Evolutionary conservation across 2,329 filamentous ascomycete genomes (phyloP), one percentile per base, ranked within the genome.

Genomic region (Microcyclospora pomicola): DNA sequence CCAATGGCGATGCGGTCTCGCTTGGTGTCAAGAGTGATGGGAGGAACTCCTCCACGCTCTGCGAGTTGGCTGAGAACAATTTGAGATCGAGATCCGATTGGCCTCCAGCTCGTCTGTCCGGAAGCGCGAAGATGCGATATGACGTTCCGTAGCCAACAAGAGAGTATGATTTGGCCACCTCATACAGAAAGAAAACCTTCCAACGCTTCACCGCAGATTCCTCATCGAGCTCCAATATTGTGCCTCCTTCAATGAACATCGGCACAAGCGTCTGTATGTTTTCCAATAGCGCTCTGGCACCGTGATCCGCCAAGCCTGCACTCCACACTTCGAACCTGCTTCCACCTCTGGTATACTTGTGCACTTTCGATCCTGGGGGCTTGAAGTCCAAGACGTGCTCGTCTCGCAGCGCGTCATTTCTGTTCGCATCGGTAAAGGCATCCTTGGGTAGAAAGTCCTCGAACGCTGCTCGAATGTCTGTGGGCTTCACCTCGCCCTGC

Each of bases 241-340:
- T 82, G n/a, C 87, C 91, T 19, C 84, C 91, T 59, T 98, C 92
- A 44, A 98, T 95, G 58, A 86, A 92, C 42, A 96, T 69, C 12
- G 84, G 76, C 5, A 87, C 75, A 28, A 93, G 67, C 39, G 95
- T 75, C 62, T 94, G 86, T 46, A 92, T 73, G 37, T 87, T 83
- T 43, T 75, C 75, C 52, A 94, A 68, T 30, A 95, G 66, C 51
- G 78, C 71, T 52, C 74, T 73, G 31, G 92, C 75, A 12, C 69
- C 69, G 0, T 72, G 65, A 54, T 95, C 79, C 2, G 72, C 68
- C 37, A 98, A 67, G 36, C 67, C 80, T 7, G 83, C 81, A 49
- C 74, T 77, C 84, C 87, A 95, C 38, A 96, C 73, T 60, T 95
- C 85, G 56, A 82, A 94, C 15, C 69, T 71, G 38, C 74, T 73